Percentiles rank a stretch among this genome's conserved stretches.
Evolutionary conservation across 2,329 filamentous ascomycete genomes (phyloP).

Genomic region (Pseudogymnoascus sp.): DNA sequence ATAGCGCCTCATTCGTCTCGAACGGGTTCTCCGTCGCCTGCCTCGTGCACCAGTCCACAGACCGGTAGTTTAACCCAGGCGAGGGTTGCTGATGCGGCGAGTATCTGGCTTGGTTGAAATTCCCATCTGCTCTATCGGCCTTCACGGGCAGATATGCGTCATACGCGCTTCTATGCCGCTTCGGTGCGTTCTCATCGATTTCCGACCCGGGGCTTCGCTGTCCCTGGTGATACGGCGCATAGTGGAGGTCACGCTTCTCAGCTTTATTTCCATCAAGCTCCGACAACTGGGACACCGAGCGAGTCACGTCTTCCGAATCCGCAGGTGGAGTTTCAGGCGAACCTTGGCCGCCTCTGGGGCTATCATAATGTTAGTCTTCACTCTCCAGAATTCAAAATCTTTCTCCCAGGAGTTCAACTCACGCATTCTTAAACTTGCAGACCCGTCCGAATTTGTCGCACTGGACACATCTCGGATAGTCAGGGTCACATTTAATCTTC

Average conservation of each 20-base stretch:
- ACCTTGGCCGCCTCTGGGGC: conserved; percentile 28
- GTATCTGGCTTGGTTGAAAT: not conserved
- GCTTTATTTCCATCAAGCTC: conserved; percentile 23
- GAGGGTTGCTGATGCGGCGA: conserved; percentile 8
- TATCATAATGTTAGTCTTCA: conserved; percentile 34
- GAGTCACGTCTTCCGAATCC: conserved; percentile 24
- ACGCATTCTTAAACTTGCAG: conserved; percentile 83
- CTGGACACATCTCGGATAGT: conserved; percentile 77
- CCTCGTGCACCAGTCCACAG: conserved; percentile 20
- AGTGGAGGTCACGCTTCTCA: conserved; percentile 21
- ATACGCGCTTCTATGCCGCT: conserved; percentile 25
- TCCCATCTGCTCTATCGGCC: not conserved
- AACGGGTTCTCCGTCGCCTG: conserved; percentile 41
- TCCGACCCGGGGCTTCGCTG: conserved; percentile 24
- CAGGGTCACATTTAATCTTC: conserved; percentile 95
- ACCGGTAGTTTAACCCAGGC: not conserved
- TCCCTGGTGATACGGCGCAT: conserved; percentile 23
- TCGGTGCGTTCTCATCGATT: conserved; percentile 17
- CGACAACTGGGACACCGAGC: conserved; percentile 23
- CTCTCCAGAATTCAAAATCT: too few relatives aligned
- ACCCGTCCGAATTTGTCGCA: conserved; percentile 84
- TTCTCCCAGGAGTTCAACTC: too few relatives aligned
- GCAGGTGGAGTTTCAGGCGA: conserved; percentile 28
- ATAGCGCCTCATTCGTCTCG: conserved; percentile 38
- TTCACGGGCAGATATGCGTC: conserved; percentile 18